A percentile compares a stretch with the other conserved stretches of the same genome.
phyloP scores from a whole-genome alignment of 768 basidiomycete species.

The Lactarius psammicola region DNA sequence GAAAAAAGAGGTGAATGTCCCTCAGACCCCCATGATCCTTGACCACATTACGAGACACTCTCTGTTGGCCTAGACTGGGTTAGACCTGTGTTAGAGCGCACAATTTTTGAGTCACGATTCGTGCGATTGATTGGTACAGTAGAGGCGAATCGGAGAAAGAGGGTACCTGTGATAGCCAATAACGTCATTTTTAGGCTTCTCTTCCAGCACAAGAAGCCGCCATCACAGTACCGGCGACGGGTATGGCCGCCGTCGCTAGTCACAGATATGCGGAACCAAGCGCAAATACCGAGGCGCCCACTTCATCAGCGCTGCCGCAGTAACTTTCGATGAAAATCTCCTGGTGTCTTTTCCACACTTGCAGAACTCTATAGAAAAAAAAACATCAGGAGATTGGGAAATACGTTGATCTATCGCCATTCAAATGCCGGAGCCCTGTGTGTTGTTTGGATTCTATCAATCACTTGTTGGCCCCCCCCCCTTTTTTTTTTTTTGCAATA shows the following conservation, averaged over 20 bases:
- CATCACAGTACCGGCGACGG: not conserved
- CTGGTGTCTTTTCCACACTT: not conserved
- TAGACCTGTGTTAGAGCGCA: too few species aligned
- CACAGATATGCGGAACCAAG: too few species aligned
- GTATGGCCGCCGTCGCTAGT: not conserved
- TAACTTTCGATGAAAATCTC: too few species aligned
- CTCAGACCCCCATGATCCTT: too few species aligned
- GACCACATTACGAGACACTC: too few species aligned
- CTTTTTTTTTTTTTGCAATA: not conserved
- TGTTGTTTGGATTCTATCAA: not conserved
- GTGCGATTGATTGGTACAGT: not conserved
- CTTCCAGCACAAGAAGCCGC: not conserved
- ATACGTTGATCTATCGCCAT: not conserved
- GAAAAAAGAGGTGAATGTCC: too few species aligned
- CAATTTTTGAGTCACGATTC: not conserved
- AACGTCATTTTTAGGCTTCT: not conserved
- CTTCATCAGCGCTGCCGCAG: too few species aligned
- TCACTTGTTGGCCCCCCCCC: not conserved
- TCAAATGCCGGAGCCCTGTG: not conserved
- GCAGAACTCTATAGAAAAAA: not conserved
- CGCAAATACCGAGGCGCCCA: too few species aligned
- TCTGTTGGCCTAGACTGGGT: too few species aligned
- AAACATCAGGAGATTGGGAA: not conserved
- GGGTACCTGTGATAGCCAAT: not conserved
- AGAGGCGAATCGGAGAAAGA: not conserved